Evolutionary conservation across 805 yeast species (phyloP).

Genomic region (Saturnispora mendoncae): DNA sequence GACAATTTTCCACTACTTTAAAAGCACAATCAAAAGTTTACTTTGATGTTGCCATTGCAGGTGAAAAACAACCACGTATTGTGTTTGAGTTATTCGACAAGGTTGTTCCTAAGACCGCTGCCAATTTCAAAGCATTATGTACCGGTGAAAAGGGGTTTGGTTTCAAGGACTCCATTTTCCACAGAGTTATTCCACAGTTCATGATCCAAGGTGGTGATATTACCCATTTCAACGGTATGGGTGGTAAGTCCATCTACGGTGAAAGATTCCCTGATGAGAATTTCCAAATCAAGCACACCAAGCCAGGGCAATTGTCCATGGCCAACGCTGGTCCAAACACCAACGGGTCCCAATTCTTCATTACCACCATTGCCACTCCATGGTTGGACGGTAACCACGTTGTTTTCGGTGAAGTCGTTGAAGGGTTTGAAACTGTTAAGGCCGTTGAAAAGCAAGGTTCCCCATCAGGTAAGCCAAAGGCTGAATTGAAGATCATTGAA

Average conservation of each 20-base stretch:
- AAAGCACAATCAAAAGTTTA: constrained; percentile 42
- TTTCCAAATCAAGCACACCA: constrained; percentile 63
- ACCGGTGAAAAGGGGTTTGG: constrained; percentile 91
- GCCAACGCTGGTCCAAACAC: constrained; percentile 98
- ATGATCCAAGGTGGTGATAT: constrained; percentile 96
- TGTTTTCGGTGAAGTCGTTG: constrained; percentile 86
- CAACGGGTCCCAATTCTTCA: constrained; percentile 96
- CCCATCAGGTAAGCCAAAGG: constrained; percentile 37
- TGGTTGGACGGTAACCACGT: constrained; percentile 94
- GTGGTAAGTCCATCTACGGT: constrained; percentile 85
- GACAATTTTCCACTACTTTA: constrained; percentile 44
- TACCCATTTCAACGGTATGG: constrained; percentile 77
- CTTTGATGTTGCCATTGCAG: constrained; percentile 49
- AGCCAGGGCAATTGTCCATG: constrained; percentile 82
- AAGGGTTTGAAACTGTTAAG: constrained; percentile 80
- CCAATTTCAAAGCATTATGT: constrained; percentile 89
- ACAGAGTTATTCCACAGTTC: constrained; percentile 92
- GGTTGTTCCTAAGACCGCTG: constrained; percentile 91
- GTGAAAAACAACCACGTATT: constrained; percentile 45
- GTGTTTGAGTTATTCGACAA: constrained; percentile 83
- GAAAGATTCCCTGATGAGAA: constrained; percentile 71
- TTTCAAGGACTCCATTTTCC: constrained; percentile 78
- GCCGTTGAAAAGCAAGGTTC: constrained; percentile 63
- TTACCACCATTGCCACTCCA: constrained; percentile 79
- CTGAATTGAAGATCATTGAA: constrained; percentile 43